Conservation (phyloP, 306 rosid genomes). For the Gastrolobium bilobum region DNA sequence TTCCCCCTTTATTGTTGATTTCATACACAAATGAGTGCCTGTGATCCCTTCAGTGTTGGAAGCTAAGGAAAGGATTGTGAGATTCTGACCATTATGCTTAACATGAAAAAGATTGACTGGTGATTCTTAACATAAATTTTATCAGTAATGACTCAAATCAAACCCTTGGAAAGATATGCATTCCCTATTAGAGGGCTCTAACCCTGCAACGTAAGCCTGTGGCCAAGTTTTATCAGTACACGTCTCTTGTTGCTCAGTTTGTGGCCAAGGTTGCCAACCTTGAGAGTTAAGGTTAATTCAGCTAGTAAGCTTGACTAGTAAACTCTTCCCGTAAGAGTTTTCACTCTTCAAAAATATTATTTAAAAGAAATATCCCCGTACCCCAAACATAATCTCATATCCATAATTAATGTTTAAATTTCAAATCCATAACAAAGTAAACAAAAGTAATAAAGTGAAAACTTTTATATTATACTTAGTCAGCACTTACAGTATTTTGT, state of each 20-base stretch:
- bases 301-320: background rate
- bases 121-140: background rate
- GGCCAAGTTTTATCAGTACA: no score
- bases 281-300: background rate
- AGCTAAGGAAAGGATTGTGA: conserved; percentile 15
- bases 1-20: background rate
- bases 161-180: background rate
- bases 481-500: background rate
- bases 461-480: no score
- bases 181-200: background rate
- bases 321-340: background rate
- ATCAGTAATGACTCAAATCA: background rate
- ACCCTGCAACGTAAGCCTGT: no score
- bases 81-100: background rate
- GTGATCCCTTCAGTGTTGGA: background rate
- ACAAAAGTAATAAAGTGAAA: no score
- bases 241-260: background rate
- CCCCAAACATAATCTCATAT: background rate
- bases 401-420: background rate
- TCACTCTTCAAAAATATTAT: background rate
- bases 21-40: background rate
- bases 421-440: background rate
- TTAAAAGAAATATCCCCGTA: background rate
- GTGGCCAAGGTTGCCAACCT: conserved; percentile 2
- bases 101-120: background rate